These are phyloP conservation scores for Lablab purpureus DNA, from an alignment of 306 rosid genomes.

Conservation along the genomic window DNA sequence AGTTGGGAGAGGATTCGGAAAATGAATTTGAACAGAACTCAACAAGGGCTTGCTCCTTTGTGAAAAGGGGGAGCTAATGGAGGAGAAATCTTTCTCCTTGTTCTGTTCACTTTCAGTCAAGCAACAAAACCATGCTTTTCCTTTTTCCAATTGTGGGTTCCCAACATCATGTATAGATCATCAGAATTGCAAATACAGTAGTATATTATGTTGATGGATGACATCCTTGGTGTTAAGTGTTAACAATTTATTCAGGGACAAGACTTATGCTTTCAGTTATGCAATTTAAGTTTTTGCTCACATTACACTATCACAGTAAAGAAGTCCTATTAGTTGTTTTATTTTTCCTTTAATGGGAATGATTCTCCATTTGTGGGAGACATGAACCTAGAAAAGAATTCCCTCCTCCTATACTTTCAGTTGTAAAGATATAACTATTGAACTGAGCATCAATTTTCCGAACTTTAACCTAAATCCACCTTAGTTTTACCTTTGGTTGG, in stretches of 20 bases:
- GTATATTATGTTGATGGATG: background rate
- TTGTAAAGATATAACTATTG: background rate
- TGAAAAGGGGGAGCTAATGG: background rate
- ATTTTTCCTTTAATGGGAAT: background rate
- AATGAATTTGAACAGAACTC: background rate
- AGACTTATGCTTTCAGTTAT: conserved; percentile 13
- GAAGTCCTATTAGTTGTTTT: conserved; percentile 12
- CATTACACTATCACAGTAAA: background rate
- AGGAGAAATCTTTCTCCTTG: conserved; percentile 13
- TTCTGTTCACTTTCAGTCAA: background rate
- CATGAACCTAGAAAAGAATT: background rate
- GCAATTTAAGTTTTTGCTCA: conserved; percentile 12
- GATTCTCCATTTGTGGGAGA: background rate
- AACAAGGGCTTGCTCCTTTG: background rate
- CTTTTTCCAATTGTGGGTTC: background rate
- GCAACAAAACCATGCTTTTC: background rate
- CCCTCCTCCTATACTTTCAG: background rate
- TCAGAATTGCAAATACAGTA: background rate
- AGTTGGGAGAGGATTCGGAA: background rate
- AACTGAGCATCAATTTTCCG: conserved; percentile 1
- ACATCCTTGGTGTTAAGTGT: background rate
- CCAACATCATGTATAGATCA: conserved; percentile 4
- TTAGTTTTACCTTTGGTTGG: conserved; percentile 13
- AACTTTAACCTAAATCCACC: background rate
- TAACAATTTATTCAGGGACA: conserved; percentile 1